Conservation (phyloP, 1,284 basidiomycete species). For the Sanghuangporus baumii region DNA sequence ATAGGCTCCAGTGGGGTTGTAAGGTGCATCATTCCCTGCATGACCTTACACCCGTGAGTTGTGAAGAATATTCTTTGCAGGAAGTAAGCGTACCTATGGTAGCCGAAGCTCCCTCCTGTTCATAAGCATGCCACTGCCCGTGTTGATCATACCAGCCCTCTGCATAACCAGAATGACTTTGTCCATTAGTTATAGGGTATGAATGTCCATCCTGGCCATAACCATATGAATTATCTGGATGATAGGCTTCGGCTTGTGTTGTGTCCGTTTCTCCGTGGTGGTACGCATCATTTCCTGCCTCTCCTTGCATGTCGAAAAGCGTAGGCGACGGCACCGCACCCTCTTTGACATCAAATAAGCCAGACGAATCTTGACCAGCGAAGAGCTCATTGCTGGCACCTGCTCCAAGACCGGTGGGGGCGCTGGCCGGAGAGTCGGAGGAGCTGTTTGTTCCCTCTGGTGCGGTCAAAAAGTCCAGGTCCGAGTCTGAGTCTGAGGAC, state of each 20-base stretch:
- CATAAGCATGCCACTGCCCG: constrained; percentile 24
- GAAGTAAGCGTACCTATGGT: constrained; percentile 10
- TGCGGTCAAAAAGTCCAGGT: constrained; percentile 19
- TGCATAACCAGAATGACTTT: constrained; percentile 23
- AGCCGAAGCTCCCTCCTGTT: constrained; percentile 17
- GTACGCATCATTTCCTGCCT: neutral
- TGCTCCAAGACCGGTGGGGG: neutral
- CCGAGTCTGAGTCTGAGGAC: constrained; percentile 41
- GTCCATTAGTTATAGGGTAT: constrained; percentile 17
- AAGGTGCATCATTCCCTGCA: neutral
- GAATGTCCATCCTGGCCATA: constrained; percentile 9
- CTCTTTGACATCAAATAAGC: constrained; percentile 23
- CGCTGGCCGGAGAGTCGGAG: constrained; percentile 6
- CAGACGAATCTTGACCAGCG: constrained; percentile 20
- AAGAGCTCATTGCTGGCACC: constrained; percentile 2
- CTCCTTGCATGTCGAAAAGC: constrained; percentile 1
- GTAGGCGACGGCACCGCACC: neutral
- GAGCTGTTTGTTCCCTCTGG: constrained; percentile 13
- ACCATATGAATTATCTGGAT: constrained; percentile 13
- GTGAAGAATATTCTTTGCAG: neutral
- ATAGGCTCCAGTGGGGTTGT: neutral
- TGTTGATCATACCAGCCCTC: constrained; percentile 27
- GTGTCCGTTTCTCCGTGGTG: neutral
- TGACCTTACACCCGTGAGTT: neutral
- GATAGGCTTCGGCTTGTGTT: neutral